Base-by-base conservation (phyloP, 176 grass and related monocot species). In the Paspalum notatum region DNA sequence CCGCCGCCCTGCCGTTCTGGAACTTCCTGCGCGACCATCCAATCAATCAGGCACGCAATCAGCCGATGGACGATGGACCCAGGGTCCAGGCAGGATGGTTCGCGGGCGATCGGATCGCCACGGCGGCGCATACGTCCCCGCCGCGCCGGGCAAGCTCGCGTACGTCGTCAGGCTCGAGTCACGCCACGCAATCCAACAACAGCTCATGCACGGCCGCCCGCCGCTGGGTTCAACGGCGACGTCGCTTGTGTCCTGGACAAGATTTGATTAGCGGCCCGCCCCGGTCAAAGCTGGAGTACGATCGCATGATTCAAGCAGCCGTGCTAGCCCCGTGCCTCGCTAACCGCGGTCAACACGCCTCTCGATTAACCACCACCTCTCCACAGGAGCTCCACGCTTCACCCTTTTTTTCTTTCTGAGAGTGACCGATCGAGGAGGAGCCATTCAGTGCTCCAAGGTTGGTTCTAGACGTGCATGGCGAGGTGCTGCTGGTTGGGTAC, bases 161-260 rank as follows among this genome's bases (percentile, higher is more conserved):
- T n/a, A n/a, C n/a, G 32, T 32, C 72, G 63, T 69, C 83, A 60
- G 41, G 6, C 37, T 65, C 16, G 60, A 74, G 49, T 55, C 71
- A 66, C 1, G 5, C 41, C 18, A 22, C 41, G 7, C 66, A 45
- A 67, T 32, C 32, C 9, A 6, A 5, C 13, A 26, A n/a, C n/a
- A n/a, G n/a, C n/a, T n/a, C n/a, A n/a, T n/a, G n/a, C n/a, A n/a
- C n/a, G n/a, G 6, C 16, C 1, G 32, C 32, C 2, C 32, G 32
- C 32, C 32, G 32, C 32, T 32, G 2, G 32, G 32, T 3, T 32
- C 32, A n/a, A n/a, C n/a, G n/a, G n/a, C n/a, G 32, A 32, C 32
- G 32, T 32, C 32, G 32, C 32, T 32, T 32, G 2, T 32, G 32
- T 32, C 32, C 32, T 3, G 32, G 32, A 32, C 32, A 32, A 32